A percentile compares a stretch with the other conserved stretches of the same genome.
Evolutionary conservation across 352 stramenopile species (phyloP).

Genomic region (Phytophthora kernoviae): DNA sequence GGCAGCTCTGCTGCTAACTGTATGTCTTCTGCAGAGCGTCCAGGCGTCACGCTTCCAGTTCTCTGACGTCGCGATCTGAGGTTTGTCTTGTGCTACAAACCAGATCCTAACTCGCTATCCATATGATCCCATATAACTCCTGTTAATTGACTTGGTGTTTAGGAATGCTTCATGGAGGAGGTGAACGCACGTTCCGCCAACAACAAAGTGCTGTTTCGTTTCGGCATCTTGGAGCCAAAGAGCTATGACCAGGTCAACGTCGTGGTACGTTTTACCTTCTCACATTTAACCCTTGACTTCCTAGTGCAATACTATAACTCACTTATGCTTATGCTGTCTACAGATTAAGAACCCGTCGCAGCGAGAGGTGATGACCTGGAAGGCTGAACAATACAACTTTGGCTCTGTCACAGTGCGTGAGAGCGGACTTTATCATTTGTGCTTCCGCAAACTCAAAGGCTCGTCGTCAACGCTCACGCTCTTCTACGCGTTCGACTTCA

Average conservation of each 20-base stretch:
- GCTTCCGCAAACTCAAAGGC: conserved; percentile 69
- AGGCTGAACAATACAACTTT: conserved; percentile 67
- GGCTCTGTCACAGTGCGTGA: conserved; percentile 60
- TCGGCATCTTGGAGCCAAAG: conserved; percentile 60
- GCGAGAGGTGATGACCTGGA: conserved; percentile 57
- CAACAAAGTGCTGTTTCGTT: conserved; percentile 70
- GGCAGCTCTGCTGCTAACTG: conserved; percentile 20
- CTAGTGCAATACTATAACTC: background rate
- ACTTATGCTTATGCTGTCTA: conserved; percentile 1
- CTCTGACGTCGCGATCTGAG: conserved; percentile 41
- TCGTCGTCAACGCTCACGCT: conserved; percentile 59
- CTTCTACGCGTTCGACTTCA: conserved; percentile 87
- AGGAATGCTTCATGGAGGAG: conserved; percentile 70
- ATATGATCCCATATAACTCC: background rate
- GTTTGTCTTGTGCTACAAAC: conserved; percentile 16
- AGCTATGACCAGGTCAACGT: conserved; percentile 61
- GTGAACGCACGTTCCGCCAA: conserved; percentile 56
- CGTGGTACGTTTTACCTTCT: conserved; percentile 29
- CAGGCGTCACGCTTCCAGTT: conserved; percentile 59
- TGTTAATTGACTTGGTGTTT: background rate
- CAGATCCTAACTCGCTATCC: background rate
- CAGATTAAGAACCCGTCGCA: conserved; percentile 64
- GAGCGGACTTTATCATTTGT: conserved; percentile 80
- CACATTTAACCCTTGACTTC: background rate
- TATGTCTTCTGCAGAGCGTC: conserved; percentile 11